These are phyloP conservation scores for Termitomyces sp. DNA, from an alignment of 768 basidiomycete genomes.

Conservation along the genomic window DNA sequence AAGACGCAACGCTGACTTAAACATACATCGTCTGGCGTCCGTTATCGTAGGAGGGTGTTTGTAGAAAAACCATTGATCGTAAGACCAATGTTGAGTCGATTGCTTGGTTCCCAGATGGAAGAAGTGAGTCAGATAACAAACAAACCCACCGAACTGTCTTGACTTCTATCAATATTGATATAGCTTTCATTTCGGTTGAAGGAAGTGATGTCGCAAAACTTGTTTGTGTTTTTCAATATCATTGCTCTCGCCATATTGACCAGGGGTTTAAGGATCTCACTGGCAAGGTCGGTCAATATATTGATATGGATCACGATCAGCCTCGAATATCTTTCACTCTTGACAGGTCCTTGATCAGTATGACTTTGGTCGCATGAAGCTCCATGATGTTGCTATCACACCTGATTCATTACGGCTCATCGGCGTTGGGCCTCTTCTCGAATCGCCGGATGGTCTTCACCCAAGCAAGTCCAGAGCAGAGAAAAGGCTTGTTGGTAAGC, in stretches of 20 bases:
- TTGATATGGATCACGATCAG: neutral
- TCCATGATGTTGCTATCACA: constrained; percentile 71
- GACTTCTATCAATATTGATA: constrained; percentile 1
- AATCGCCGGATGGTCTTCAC: constrained; percentile 57
- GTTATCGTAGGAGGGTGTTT: constrained; percentile 56
- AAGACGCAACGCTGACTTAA: constrained; percentile 1
- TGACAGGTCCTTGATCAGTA: constrained; percentile 52
- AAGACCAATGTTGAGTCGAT: constrained; percentile 55
- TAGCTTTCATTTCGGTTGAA: constrained; percentile 73
- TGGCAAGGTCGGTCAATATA: constrained; percentile 48
- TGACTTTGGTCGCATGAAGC: constrained; percentile 55
- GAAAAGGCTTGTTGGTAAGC: constrained; percentile 70
- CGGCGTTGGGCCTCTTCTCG: constrained; percentile 64
- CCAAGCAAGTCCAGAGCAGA: constrained; percentile 70
- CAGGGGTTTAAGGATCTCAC: constrained; percentile 43
- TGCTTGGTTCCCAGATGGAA: constrained; percentile 64
- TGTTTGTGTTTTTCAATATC: constrained; percentile 29
- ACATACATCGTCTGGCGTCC: neutral
- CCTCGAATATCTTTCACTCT: neutral
- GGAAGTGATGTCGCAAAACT: constrained; percentile 57
- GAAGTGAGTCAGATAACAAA: constrained; percentile 34
- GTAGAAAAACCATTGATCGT: constrained; percentile 61
- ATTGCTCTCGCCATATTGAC: constrained; percentile 8
- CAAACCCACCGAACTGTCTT: neutral
- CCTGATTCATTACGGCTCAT: constrained; percentile 62